These are phyloP conservation scores for Candida pseudofarinosa DNA, from an alignment of 805 yeast genomes.

Conservation along the genomic window DNA sequence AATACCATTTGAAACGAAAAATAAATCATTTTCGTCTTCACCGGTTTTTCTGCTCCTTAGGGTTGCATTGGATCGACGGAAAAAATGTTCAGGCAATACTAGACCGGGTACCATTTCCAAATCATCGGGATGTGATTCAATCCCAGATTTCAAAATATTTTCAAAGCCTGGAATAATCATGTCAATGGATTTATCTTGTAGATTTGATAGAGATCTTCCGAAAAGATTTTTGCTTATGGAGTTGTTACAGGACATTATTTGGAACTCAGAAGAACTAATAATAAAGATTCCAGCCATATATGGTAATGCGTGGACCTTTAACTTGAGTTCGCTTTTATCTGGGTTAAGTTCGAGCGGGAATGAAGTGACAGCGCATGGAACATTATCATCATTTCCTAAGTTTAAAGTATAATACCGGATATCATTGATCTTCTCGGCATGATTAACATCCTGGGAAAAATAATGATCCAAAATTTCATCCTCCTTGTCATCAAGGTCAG, in stretches of 20 bases:
- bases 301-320: slow-evolving; percentile 74
- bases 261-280: slow-evolving; percentile 47
- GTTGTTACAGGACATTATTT: slow-evolving; percentile 68
- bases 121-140: slow-evolving; percentile 19
- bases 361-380: slow-evolving; percentile 74
- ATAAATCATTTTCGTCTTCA: slow-evolving; percentile 31
- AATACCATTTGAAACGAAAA: slow-evolving; percentile 62
- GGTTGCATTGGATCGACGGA: slow-evolving; percentile 62
- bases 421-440: slow-evolving; percentile 41
- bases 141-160: slow-evolving; percentile 39
- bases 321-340: slow-evolving; percentile 40
- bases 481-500: slow-evolving; percentile 17
- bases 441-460: slow-evolving; percentile 18
- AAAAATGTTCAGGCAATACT: slow-evolving; percentile 88
- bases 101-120: slow-evolving; percentile 51
- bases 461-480: slow-evolving; percentile 11
- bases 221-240: slow-evolving; percentile 76
- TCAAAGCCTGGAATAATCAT: slow-evolving; percentile 61
- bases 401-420: slow-evolving; percentile 60
- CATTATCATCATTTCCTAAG: slow-evolving; percentile 42
- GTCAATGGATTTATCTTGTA: slow-evolving; percentile 43
- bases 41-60: slow-evolving; percentile 13
- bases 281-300: slow-evolving; percentile 85
- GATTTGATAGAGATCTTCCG: slow-evolving; percentile 55
- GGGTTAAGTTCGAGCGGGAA: slow-evolving; percentile 50